phyloP scores from a whole-genome alignment of 306 rosid genomes.

The Corylus heterophylla region DNA sequence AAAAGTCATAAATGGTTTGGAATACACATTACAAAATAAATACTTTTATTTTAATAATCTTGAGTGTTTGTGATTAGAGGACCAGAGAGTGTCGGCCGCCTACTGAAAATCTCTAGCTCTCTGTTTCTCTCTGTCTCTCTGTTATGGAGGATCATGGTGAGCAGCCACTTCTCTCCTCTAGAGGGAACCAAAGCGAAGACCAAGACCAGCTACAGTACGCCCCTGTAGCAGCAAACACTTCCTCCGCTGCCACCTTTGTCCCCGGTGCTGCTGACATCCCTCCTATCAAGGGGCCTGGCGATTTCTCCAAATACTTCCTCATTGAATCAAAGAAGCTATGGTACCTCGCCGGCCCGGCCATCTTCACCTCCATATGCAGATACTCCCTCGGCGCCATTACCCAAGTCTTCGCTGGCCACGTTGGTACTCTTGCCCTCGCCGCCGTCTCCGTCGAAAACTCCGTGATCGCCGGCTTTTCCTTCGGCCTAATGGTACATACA shows the following conservation, averaged over 20 bases:
- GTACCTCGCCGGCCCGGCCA: constrained; percentile 93
- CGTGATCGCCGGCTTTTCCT: constrained; percentile 89
- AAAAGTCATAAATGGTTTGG: too few relatives aligned
- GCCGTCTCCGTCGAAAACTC: constrained; percentile 88
- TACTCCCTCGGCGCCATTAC: constrained; percentile 92
- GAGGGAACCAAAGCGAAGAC: not conserved
- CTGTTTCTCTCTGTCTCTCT: not conserved
- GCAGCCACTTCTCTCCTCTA: constrained; percentile 30
- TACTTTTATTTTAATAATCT: too few relatives aligned
- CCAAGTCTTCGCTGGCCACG: constrained; percentile 80
- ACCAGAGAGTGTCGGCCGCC: too few relatives aligned
- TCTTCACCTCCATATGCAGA: constrained; percentile 74
- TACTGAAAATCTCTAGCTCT: not conserved
- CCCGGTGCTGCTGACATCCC: constrained; percentile 59
- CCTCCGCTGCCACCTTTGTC: constrained; percentile 41
- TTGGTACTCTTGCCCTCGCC: constrained; percentile 71
- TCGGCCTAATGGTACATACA: constrained; percentile 63
- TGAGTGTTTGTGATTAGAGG: too few relatives aligned
- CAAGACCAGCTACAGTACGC: constrained; percentile 22
- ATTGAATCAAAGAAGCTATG: constrained; percentile 69
- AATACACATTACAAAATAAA: too few relatives aligned
- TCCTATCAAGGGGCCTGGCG: constrained; percentile 39
- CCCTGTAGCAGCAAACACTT: constrained; percentile 11
- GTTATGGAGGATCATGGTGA: constrained; percentile 22
- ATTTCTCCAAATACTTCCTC: constrained; percentile 51